Evolutionary conservation across 768 basidiomycete species (phyloP).

Genomic region (Dacryopinax primogenitus): DNA sequence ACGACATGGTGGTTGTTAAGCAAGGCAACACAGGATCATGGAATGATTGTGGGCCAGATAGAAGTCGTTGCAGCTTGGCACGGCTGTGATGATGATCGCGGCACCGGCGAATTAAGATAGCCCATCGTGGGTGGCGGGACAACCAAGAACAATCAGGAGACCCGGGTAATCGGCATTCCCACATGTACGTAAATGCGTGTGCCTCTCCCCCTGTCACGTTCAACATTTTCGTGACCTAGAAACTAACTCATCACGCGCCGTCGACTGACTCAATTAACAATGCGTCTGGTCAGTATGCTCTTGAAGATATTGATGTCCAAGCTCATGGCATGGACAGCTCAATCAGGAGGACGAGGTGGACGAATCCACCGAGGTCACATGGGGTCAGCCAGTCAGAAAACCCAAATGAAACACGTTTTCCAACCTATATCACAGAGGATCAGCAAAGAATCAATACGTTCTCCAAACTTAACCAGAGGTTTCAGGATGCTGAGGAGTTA

Average conservation of each 20-base stretch:
- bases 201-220: no score
- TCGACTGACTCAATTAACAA: background rate
- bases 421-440: constrained; percentile 42
- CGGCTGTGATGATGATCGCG: no score
- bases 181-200: no score
- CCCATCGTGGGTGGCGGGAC: no score
- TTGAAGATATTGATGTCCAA: background rate
- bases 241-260: background rate
- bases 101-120: no score
- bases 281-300: background rate
- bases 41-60: background rate
- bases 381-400: constrained; percentile 43
- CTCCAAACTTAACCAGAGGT: constrained; percentile 76
- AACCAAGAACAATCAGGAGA: no score
- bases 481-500: constrained; percentile 57
- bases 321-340: constrained; percentile 33
- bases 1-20: background rate
- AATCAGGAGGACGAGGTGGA: constrained; percentile 65
- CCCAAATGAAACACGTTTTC: background rate
- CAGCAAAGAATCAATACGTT: constrained; percentile 86
- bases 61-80: background rate
- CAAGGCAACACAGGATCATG: background rate
- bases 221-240: no score
- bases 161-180: background rate
- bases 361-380: constrained; percentile 65